Percentiles rank a stretch among this genome's conserved stretches.
Evolutionary conservation across 352 stramenopile species (phyloP).

Genomic region (Globisporangium yorkense): DNA sequence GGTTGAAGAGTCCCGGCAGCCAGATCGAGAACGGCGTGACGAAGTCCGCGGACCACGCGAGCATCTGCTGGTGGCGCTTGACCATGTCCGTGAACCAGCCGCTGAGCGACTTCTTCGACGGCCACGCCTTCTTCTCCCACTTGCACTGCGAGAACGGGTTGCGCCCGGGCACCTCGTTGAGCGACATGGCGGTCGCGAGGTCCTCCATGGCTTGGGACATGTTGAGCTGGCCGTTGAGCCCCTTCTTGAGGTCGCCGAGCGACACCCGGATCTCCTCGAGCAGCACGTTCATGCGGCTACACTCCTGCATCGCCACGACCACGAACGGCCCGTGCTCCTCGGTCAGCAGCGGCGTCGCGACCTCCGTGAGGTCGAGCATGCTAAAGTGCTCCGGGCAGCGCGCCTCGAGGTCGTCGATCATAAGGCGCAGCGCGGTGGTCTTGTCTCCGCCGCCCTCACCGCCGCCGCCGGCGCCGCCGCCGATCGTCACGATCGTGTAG

Average conservation of each 20-base stretch:
- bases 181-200: slow-evolving; percentile 83
- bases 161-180: slow-evolving; percentile 93
- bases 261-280: slow-evolving; percentile 89
- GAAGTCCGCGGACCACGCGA: slow-evolving; percentile 88
- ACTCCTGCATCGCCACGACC: slow-evolving; percentile 93
- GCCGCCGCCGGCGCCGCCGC: slow-evolving; percentile 55
- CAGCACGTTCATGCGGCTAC: slow-evolving; percentile 92
- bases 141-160: slow-evolving; percentile 95
- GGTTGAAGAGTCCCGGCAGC: slow-evolving; percentile 95
- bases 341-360: slow-evolving; percentile 82
- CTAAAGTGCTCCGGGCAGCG: slow-evolving; percentile 89
- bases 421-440: slow-evolving; percentile 63
- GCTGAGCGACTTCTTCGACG: slow-evolving; percentile 90
- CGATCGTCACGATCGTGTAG: slow-evolving; percentile 91
- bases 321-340: slow-evolving; percentile 91
- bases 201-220: slow-evolving; percentile 95
- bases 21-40: slow-evolving; percentile 92
- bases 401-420: slow-evolving; percentile 89
- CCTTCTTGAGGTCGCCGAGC: slow-evolving; percentile 93
- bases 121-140: slow-evolving; percentile 96
- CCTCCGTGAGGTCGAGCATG: slow-evolving; percentile 89
- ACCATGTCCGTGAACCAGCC: slow-evolving; percentile 93
- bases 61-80: slow-evolving; percentile 87
- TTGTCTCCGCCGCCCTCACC: slow-evolving; percentile 69
- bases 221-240: slow-evolving; percentile 94